These are phyloP conservation scores for Friedmanniomyces simplex DNA, from an alignment of 495 filamentous ascomycete species.

Conservation along the genomic window DNA sequence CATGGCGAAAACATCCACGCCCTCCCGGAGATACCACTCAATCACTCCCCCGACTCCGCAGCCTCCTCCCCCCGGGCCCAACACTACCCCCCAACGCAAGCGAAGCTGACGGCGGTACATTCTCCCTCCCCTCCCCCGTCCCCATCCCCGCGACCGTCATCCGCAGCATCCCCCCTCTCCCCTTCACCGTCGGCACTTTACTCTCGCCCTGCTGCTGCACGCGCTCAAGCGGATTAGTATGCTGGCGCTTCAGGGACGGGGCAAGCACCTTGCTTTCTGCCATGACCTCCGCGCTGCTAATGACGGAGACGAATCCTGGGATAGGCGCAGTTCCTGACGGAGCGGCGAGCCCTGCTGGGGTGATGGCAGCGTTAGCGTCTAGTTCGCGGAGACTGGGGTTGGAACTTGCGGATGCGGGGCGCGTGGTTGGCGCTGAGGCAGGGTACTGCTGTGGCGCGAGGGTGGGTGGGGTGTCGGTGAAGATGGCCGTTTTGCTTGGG, in stretches of 20 bases:
- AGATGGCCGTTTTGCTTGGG: conserved; percentile 30
- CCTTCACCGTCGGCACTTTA: conserved; percentile 22
- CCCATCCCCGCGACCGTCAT: conserved; percentile 24
- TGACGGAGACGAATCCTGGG: background rate
- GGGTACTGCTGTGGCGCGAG: conserved; percentile 2
- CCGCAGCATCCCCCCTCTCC: background rate
- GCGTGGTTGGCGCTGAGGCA: conserved; percentile 10
- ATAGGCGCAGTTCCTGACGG: conserved; percentile 3
- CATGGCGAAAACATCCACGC: too few relatives aligned
- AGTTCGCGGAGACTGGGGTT: conserved; percentile 28
- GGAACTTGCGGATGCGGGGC: conserved; percentile 8
- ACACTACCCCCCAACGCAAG: conserved; percentile 14
- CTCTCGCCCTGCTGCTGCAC: conserved; percentile 10
- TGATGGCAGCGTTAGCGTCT: conserved; percentile 27
- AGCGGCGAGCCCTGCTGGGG: conserved; percentile 9
- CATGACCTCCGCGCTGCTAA: conserved; percentile 10
- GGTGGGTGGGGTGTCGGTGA: conserved; percentile 26
- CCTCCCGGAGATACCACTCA: background rate
- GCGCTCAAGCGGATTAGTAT: conserved; percentile 12
- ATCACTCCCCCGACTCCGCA: conserved; percentile 28
- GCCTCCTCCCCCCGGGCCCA: conserved; percentile 21
- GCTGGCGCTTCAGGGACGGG: conserved; percentile 25
- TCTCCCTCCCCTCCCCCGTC: conserved; percentile 19
- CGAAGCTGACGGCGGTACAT: conserved; percentile 5
- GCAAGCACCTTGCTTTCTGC: conserved; percentile 10